These are phyloP conservation scores for Exophiala alcalophila DNA, from an alignment of 2,329 filamentous ascomycete genomes.

Conservation along the genomic window DNA sequence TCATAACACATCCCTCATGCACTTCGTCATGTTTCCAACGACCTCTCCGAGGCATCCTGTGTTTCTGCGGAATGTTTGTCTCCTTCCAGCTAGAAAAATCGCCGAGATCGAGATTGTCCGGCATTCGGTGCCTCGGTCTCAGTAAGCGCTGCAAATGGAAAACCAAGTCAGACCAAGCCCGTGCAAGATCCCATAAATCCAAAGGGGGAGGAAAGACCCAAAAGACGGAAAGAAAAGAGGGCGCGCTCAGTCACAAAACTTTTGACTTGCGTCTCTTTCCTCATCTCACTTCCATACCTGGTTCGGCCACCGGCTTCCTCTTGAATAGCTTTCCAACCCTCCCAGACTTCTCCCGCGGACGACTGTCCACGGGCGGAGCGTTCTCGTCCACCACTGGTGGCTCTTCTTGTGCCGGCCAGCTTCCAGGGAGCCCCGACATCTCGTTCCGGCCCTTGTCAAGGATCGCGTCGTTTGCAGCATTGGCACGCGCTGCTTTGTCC, in stretches of 20 bases:
- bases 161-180: not conserved
- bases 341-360: constrained; percentile 7
- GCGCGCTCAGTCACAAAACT: no score
- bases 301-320: constrained; percentile 25
- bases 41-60: no score
- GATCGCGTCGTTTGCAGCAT: constrained; percentile 24
- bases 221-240: no score
- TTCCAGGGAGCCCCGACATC: constrained; percentile 22
- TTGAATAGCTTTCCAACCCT: constrained; percentile 25
- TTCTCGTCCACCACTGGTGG: not conserved
- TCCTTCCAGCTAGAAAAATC: not conserved
- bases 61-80: no score
- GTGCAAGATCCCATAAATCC: no score
- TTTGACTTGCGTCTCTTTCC: not conserved
- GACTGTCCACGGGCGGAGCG: constrained; percentile 1
- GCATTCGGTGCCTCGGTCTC: not conserved
- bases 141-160: not conserved
- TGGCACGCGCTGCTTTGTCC: constrained; percentile 24
- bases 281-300: constrained; percentile 21
- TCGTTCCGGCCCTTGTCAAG: constrained; percentile 24
- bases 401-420: constrained; percentile 19
- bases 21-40: no score
- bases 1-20: no score
- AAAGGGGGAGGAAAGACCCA: not conserved
- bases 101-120: not conserved